These are phyloP conservation scores for Myriangium duriaei DNA, from an alignment of 2,329 filamentous ascomycete species.

Conservation along the genomic window DNA sequence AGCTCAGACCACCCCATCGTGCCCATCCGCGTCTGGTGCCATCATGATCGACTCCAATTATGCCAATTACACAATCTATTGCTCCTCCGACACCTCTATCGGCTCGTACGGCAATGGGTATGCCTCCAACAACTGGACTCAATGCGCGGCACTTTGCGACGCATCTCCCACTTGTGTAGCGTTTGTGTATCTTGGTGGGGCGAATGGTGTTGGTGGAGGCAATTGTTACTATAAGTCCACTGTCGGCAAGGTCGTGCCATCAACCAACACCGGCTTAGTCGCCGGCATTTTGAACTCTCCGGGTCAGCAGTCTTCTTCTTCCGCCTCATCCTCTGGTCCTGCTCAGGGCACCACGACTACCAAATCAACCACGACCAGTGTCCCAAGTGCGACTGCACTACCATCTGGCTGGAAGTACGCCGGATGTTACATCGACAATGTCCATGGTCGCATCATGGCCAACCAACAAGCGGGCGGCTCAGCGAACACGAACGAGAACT, in stretches of 20 bases:
- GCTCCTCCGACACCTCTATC: slow-evolving; percentile 5
- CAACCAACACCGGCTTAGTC: slow-evolving; percentile 9
- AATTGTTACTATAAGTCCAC: slow-evolving; percentile 16
- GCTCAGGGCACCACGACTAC: background rate
- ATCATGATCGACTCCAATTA: slow-evolving; percentile 8
- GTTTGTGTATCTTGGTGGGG: slow-evolving; percentile 14
- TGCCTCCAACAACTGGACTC: background rate
- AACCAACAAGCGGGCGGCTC: slow-evolving; percentile 14
- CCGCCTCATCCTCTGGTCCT: background rate
- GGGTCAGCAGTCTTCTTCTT: background rate
- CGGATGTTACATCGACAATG: slow-evolving; percentile 23
- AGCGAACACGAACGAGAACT: slow-evolving; percentile 19
- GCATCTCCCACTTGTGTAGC: slow-evolving; percentile 9
- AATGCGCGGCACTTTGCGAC: background rate
- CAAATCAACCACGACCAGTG: background rate
- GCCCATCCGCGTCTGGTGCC: slow-evolving; percentile 7
- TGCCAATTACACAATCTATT: slow-evolving; percentile 7
- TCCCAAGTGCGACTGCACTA: background rate
- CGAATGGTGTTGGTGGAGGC: slow-evolving; percentile 14
- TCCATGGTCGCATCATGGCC: slow-evolving; percentile 20
- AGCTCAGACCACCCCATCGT: background rate
- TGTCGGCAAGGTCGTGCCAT: slow-evolving; percentile 8
- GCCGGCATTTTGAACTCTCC: slow-evolving; percentile 7
- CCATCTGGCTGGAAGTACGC: slow-evolving; percentile 15
- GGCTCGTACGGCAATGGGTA: slow-evolving; percentile 7